phyloP scores from a whole-genome alignment of 2,329 filamentous ascomycete genomes.

The Ophiosphaerella korrae region DNA sequence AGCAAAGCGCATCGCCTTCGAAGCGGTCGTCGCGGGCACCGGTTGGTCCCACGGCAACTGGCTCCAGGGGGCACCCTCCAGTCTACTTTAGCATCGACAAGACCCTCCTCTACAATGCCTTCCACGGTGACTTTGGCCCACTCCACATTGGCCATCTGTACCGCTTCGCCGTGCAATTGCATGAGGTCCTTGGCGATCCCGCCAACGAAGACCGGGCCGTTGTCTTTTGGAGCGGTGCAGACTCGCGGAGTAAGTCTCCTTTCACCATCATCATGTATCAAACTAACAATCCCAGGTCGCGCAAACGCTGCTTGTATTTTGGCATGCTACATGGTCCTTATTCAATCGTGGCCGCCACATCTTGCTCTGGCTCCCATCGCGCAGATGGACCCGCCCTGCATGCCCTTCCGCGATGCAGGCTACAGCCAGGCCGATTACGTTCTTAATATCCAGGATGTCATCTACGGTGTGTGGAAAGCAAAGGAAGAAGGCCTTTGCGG shows the following conservation, averaged over 20 bases:
- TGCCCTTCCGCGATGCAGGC: slow-evolving; percentile 97
- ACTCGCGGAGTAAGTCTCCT: slow-evolving; percentile 76
- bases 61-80: slow-evolving; percentile 66
- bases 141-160: slow-evolving; percentile 97
- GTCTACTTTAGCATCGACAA: slow-evolving; percentile 97
- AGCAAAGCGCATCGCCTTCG: slow-evolving; percentile 69
- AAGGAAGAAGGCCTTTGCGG: slow-evolving; percentile 94
- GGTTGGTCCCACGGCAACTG: slow-evolving; percentile 59
- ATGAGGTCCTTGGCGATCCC: slow-evolving; percentile 90
- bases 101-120: slow-evolving; percentile 92
- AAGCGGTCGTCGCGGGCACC: slow-evolving; percentile 74
- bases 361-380: slow-evolving; percentile 93
- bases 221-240: slow-evolving; percentile 93
- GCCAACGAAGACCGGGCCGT: slow-evolving; percentile 89
- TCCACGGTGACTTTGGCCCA: slow-evolving; percentile 97
- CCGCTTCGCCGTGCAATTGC: slow-evolving; percentile 92
- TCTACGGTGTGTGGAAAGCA: slow-evolving; percentile 98
- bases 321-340: slow-evolving; percentile 98
- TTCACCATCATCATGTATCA: background rate
- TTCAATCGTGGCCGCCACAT: slow-evolving; percentile 97
- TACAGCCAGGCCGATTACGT: slow-evolving; percentile 98
- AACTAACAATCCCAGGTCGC: slow-evolving; percentile 63
- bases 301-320: slow-evolving; percentile 94
- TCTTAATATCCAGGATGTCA: slow-evolving; percentile 93
- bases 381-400: slow-evolving; percentile 94